Percentiles rank a stretch among this genome's conserved stretches.
phyloP scores from a whole-genome alignment of 1,139 yeast genomes.

The Williopsis jadinii region DNA sequence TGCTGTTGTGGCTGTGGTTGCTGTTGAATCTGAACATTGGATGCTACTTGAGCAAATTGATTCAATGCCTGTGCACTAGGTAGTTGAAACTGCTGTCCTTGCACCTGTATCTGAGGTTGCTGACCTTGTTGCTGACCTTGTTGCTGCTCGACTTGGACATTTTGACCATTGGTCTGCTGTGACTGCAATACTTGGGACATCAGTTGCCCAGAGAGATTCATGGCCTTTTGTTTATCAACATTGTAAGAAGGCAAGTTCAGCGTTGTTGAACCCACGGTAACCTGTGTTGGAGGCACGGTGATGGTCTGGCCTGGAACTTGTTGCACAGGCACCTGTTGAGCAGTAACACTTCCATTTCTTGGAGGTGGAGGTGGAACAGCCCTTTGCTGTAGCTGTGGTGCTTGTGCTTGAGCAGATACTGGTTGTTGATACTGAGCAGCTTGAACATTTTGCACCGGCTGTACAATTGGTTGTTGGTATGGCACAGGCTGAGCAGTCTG shows the following conservation, averaged over 20 bases:
- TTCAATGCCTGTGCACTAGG: too few species aligned
- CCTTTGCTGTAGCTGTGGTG: constrained; percentile 9
- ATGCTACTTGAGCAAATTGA: too few species aligned
- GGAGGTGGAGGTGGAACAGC: background rate
- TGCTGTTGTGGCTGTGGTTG: background rate
- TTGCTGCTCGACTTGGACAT: too few species aligned
- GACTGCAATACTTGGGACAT: constrained; percentile 5
- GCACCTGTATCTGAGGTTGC: constrained; percentile 5
- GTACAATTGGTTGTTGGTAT: constrained; percentile 1
- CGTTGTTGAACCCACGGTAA: constrained; percentile 6
- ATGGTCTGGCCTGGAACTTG: constrained; percentile 3
- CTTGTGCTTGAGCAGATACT: constrained; percentile 5
- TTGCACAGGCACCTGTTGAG: constrained; percentile 1
- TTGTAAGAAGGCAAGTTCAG: constrained; percentile 9
- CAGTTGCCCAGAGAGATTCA: constrained; percentile 8
- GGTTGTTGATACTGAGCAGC: constrained; percentile 4
- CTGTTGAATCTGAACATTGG: background rate
- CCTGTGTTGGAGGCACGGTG: constrained; percentile 8
- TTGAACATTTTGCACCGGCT: too few species aligned
- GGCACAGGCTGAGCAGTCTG: constrained; percentile 6
- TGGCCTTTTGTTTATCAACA: constrained; percentile 11
- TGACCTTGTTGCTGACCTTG: constrained; percentile 4
- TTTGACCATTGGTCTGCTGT: background rate
- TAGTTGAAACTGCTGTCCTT: background rate
- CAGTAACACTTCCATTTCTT: constrained; percentile 8